Percentiles rank a stretch among this genome's conserved stretches.
Evolutionary conservation across 441 rosid species (phyloP).

Genomic region (Macaranga tanarius): DNA sequence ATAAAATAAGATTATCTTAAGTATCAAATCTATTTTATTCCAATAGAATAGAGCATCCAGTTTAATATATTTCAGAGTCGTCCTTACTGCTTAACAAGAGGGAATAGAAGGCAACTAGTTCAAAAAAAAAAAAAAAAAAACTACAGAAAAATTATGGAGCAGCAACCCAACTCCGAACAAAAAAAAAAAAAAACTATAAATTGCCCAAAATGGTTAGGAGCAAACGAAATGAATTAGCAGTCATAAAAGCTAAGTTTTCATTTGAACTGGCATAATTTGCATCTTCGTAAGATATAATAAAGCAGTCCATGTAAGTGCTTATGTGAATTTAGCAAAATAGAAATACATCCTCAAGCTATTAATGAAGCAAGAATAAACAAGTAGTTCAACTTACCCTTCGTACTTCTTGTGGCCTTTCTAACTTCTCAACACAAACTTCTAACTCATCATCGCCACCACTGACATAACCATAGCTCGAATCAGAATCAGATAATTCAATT

Average conservation of each 20-base stretch:
- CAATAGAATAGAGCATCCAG: neutral
- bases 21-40: neutral
- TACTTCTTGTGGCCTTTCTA: conserved; percentile 34
- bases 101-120: neutral
- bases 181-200: neutral
- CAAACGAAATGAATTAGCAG: neutral
- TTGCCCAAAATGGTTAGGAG: neutral
- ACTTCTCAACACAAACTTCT: conserved; percentile 31
- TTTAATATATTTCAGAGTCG: neutral
- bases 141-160: neutral
- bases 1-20: neutral
- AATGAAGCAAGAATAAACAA: conserved; percentile 10
- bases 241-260: neutral
- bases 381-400: conserved; percentile 58
- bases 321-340: neutral
- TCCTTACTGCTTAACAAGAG: conserved; percentile 1
- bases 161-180: neutral
- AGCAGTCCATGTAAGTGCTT: neutral
- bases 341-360: neutral
- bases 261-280: neutral
- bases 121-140: neutral
- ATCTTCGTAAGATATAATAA: neutral
- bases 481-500: conserved; percentile 49
- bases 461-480: conserved; percentile 44
- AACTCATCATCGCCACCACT: conserved; percentile 33